Conservation (phyloP, 2,329 filamentous ascomycete species). For the Tolypocladium pustulatum region DNA sequence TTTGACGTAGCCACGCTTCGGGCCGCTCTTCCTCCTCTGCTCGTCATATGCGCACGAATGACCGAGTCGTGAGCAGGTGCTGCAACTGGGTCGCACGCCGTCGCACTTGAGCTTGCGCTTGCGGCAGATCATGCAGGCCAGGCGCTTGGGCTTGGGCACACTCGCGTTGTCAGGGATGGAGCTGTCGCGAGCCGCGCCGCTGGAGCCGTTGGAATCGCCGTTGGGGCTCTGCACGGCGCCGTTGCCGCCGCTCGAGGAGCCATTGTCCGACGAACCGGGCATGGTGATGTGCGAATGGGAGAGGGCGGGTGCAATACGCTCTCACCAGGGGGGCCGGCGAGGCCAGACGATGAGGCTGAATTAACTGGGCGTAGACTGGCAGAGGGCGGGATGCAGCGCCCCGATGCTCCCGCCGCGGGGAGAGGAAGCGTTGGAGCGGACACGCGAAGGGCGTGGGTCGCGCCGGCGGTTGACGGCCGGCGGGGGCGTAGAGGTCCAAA, state of each 20-base stretch:
- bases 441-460: background rate
- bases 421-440: background rate
- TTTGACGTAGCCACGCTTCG: conserved; percentile 91
- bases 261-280: conserved; percentile 27
- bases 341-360: too few relatives aligned
- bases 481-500: background rate
- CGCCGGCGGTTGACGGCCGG: background rate
- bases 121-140: conserved; percentile 89
- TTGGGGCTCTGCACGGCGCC: conserved; percentile 17
- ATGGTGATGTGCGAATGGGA: conserved; percentile 10
- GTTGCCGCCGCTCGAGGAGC: conserved; percentile 15
- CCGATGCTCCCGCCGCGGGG: background rate
- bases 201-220: conserved; percentile 18
- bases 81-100: conserved; percentile 72
- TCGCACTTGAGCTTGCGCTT: conserved; percentile 90
- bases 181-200: conserved; percentile 22
- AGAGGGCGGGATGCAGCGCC: background rate
- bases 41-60: conserved; percentile 89
- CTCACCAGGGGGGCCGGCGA: background rate
- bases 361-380: background rate
- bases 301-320: background rate
- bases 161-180: conserved; percentile 38
- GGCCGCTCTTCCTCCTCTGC: conserved; percentile 85
- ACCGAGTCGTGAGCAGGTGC: conserved; percentile 75
- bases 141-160: conserved; percentile 75